Evolutionary conservation across 371 early-diverging fungal species (phyloP), one percentile per base, ranked within the genome.

Genomic region (Actinomucor elegans): DNA sequence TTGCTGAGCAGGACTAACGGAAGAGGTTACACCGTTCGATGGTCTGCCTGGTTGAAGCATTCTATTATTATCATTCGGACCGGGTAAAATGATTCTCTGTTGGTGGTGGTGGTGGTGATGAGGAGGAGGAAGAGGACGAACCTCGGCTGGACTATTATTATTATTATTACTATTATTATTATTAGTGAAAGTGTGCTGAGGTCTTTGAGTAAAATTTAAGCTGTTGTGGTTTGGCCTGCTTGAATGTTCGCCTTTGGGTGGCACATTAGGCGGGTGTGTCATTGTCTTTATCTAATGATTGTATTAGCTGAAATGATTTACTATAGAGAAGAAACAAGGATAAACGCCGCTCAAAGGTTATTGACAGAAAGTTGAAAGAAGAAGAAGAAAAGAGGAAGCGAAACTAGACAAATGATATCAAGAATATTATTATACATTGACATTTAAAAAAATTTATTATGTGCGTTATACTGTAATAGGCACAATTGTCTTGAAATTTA

Each of bases 381-480:
- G 31, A 33, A 33, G 24, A 23, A 47, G 20, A 21, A 23, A 33
- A 34, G n/a, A 21, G 18, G 32, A 11, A 31, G 5, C 29, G 20
- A 18, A 20, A 47, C 11, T 14, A 17, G 23, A 33, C 14, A 33
- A 33, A 23, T 12, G 20, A 45, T 31, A 20, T 33, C 18, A 33
- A 33, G 20, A 45, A 42, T 42, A 26, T 42, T 26, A 23, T 24
- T 44, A 44, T 44, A 44, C 41, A 41, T 41, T 41, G 41, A 41
- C 41, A 26, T 41, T 41, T 41, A 41, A 41, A 41, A 41, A 41
- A 24, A 41, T 14, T 23, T 23, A 14, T 41, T 41, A 31, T 31
- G 31, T 11, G 31, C 31, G 5, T 41, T 23, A 12, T 21, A 23
- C 41, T 41, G 41, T 24, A 41, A 14, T 41, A 41, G 26, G 41